Conservation (phyloP, 2,329 filamentous ascomycete species). For the Calonectria honghensis region DNA sequence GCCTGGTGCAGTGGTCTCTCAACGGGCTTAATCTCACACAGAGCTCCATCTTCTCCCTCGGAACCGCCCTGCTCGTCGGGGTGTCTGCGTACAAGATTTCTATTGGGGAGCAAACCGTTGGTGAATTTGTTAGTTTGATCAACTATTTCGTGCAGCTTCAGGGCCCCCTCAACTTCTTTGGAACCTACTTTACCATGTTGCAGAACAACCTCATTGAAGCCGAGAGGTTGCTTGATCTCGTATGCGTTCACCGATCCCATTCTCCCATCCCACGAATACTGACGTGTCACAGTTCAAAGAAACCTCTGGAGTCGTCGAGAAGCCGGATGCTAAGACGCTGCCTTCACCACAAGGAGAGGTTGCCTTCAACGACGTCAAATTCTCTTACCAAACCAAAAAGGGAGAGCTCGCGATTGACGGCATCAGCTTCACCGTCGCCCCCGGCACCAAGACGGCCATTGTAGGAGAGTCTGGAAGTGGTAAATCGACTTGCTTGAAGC, state of each 20-base stretch:
- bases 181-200: slow-evolving; percentile 67
- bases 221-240: slow-evolving; percentile 66
- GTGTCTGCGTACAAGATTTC: slow-evolving; percentile 79
- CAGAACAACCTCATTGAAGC: slow-evolving; percentile 68
- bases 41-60: slow-evolving; percentile 78
- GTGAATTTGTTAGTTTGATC: slow-evolving; percentile 74
- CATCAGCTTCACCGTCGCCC: slow-evolving; percentile 64
- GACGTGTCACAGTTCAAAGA: slow-evolving; percentile 62
- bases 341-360: slow-evolving; percentile 61
- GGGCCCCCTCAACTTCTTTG: slow-evolving; percentile 77
- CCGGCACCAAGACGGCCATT: slow-evolving; percentile 67
- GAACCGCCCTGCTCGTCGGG: slow-evolving; percentile 75
- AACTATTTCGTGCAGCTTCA: slow-evolving; percentile 78
- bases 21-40: slow-evolving; percentile 76
- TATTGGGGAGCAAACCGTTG: slow-evolving; percentile 70
- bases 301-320: slow-evolving; percentile 65
- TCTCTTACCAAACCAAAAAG: slow-evolving; percentile 64
- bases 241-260: slow-evolving; percentile 43
- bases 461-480: slow-evolving; percentile 68
- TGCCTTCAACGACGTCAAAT: slow-evolving; percentile 64
- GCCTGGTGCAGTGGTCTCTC: slow-evolving; percentile 54
- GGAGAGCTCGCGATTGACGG: slow-evolving; percentile 61
- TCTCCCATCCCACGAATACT: slow-evolving; percentile 26
- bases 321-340: slow-evolving; percentile 60
- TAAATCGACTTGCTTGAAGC: slow-evolving; percentile 69